Base-by-base conservation (phyloP, 2,329 filamentous ascomycete species). In the Penicillium corylophilum region DNA sequence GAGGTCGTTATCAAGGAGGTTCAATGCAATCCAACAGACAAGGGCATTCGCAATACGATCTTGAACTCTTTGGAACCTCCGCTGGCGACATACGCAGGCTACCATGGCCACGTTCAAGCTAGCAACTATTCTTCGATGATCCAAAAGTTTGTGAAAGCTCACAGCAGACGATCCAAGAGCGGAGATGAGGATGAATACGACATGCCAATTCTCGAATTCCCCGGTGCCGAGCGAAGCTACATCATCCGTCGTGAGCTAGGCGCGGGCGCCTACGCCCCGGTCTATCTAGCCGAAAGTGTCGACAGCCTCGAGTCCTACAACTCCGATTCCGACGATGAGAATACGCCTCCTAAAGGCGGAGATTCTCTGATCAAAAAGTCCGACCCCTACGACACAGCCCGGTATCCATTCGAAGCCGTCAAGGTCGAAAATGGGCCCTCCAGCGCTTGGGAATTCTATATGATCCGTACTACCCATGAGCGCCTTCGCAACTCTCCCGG, bases 361-460 rank as follows among this genome's bases (percentile, higher is more conserved):
- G 83, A 63, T 81, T 84, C 26, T 73, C 78, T 12, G 83, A 8
- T 86, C 64, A 65, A 77, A 41, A 64, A 47, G 20, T 22, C 47
- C 23, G 57, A 56, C n/a, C 57, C 54, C 20, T 59, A 52, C 28
- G 60, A 64, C 15, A 48, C 53, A 13, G 46, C 71, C 1, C 74
- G 76, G 35, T 84, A 88, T 38, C 76, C 77, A 1, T 79, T 94
- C 4, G 91, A 96, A 71, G 94, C 94, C 1, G 79, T 99, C 62
- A 99, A 99, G 73, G 92, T 96, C 84, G 94, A 99, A 74, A 83
- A 70, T 12, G 70, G 88, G 28, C 90, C 92, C 0, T 89, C 93
- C 0, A 88, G 86, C 4, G 81, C 89, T 0, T 99, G 94, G 94
- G 94, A 99, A 68, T 99, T 97, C 67, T 89, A 96, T 73, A 95